Conservation (phyloP, 2,329 filamentous ascomycete species). For the Acrodontium crateriforme region DNA sequence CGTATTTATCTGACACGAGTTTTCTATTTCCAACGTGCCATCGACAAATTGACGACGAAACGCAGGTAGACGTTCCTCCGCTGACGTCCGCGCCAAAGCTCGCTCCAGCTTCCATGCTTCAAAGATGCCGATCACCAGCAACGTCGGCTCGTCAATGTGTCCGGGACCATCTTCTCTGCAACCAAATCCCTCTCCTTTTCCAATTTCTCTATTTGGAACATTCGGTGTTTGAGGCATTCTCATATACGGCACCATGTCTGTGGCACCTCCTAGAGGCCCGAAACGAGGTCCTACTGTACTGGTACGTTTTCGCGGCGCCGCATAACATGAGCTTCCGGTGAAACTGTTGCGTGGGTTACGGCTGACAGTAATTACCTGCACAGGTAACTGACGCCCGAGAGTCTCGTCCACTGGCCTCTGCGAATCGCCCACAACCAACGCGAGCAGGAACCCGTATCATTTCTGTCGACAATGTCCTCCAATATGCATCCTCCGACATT, state of each 20-base stretch:
- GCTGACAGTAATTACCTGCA: neutral
- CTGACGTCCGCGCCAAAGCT: constrained; percentile 8
- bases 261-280: constrained; percentile 2
- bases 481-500: constrained; percentile 86
- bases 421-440: constrained; percentile 11
- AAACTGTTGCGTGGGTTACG: neutral
- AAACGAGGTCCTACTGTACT: constrained; percentile 3
- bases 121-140: constrained; percentile 6
- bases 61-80: too few relatives aligned
- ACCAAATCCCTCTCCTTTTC: too few relatives aligned
- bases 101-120: too few relatives aligned
- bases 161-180: constrained; percentile 9
- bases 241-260: constrained; percentile 2
- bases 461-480: constrained; percentile 83
- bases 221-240: too few relatives aligned
- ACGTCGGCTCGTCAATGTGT: constrained; percentile 8
- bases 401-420: constrained; percentile 1
- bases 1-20: too few relatives aligned
- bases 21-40: too few relatives aligned
- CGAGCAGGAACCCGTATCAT: constrained; percentile 52
- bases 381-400: constrained; percentile 4
- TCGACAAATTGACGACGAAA: too few relatives aligned
- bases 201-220: too few relatives aligned
- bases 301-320: neutral
- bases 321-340: neutral